Base-by-base conservation (phyloP, 768 basidiomycete species). In the Russula dissimulans region DNA sequence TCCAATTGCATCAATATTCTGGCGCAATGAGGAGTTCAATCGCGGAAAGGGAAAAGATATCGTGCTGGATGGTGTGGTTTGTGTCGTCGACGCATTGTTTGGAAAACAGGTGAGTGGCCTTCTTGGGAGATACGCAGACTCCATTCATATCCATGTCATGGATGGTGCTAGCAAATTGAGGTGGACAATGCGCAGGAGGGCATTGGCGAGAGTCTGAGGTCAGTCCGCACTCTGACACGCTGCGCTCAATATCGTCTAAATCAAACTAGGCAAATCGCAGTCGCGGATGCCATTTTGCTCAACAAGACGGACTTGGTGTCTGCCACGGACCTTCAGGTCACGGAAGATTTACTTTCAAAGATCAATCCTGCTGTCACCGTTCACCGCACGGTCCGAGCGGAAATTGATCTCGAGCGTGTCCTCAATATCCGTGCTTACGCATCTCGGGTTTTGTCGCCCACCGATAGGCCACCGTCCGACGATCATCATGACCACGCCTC, bases 71-170 rank as follows among this genome's bases (percentile, higher is more conserved):
- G 91, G 92, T 9, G 91, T 98, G 0, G 83, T 97, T 8, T 94
- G 91, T 63, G 89, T 98, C 12, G 89, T 97, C 0, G 95, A 97
- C 68, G 90, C 88, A 5, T 81, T 87, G 17, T 95, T 93, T 72
- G 90, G 91, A 0, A 69, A 73, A 45, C 74, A 82, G 73, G 84
- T 84, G 29, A 8, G 53, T 6, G 12, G 4, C 32, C 10, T 15
- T 17, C 14, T 36, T 14, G 15, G 32, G 26, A n/a, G 26, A 39
- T 12, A 39, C 12, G 8, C 39, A 41, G 3, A 2, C 39, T 36
- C 34, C 2, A 26, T 36, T 36, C 12, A 22, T 15, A 32, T 22
- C 54, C 44, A 34, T 26, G 14, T 51, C 36, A 9, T 10, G 10
- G 17, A 43, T 22, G 22, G 22, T 57, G 15, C 18, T 45, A 94